These are phyloP conservation scores for Fusarium luffae DNA, from an alignment of 2,329 filamentous ascomycete species.

Conservation along the genomic window DNA sequence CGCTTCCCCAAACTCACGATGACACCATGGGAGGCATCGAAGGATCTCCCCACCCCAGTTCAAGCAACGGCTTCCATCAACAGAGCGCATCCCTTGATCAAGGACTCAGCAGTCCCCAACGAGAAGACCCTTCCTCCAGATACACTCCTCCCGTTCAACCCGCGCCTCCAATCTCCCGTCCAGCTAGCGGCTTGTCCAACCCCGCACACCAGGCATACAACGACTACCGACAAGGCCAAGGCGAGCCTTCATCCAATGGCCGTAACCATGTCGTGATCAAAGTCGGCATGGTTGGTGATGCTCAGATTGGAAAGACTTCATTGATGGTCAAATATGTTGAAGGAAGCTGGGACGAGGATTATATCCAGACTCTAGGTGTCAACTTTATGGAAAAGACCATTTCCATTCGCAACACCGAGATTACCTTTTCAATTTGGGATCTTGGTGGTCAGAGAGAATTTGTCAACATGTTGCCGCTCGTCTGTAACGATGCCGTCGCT, in stretches of 20 bases:
- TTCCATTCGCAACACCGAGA: constrained; percentile 98
- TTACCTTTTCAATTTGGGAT: constrained; percentile 99
- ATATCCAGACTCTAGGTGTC: constrained; percentile 97
- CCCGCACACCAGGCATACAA: constrained; percentile 53
- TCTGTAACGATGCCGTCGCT: constrained; percentile 98
- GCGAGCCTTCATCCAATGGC: constrained; percentile 56
- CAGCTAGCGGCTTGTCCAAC: constrained; percentile 66
- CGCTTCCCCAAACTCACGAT: constrained; percentile 51
- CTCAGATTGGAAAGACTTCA: constrained; percentile 98
- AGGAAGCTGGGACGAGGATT: constrained; percentile 99
- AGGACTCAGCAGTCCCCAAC: constrained; percentile 49
- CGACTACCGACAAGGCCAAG: constrained; percentile 58
- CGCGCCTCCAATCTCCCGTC: constrained; percentile 61
- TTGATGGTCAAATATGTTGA: constrained; percentile 99
- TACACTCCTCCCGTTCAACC: constrained; percentile 61
- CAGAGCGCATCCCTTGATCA: constrained; percentile 65
- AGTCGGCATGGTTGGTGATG: constrained; percentile 99
- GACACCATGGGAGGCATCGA: constrained; percentile 64
- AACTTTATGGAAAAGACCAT: constrained; percentile 99
- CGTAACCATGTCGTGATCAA: constrained; percentile 93
- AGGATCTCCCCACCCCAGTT: constrained; percentile 55
- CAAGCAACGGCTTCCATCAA: constrained; percentile 53
- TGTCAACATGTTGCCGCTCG: constrained; percentile 99
- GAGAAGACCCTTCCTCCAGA: constrained; percentile 56
- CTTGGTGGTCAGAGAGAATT: constrained; percentile 97